Base-by-base conservation (phyloP, 2,329 filamentous ascomycete genomes). In the Fusarium sp. region DNA sequence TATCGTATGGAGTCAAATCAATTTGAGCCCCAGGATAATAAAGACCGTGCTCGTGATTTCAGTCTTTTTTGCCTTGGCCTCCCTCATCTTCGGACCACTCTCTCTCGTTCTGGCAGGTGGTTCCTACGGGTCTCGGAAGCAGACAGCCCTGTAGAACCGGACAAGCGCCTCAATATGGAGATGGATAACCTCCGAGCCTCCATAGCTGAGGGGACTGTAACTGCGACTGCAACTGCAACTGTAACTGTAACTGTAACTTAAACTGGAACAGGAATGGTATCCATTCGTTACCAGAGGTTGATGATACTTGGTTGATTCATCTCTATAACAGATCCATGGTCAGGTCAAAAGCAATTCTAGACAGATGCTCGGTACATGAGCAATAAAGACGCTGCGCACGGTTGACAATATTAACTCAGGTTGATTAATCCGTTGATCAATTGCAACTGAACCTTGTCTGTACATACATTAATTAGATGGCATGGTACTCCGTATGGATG, bases 61-160 rank as follows among this genome's bases (percentile, higher is more conserved):
- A 37, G 34, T 37, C 37, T 30, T 28, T 26, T 39, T 28, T 45
- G 28, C 21, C 52, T 54, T 48, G 25, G 41, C 31, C 28, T 52
- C 41, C 41, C 19, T 65, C 60, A 25, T 48, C 25, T 63, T 56
- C 49, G 43, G 54, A 16, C 28, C 45, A 34, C 28, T 14, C 23
- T 65, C 42, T 65, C 62, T 65, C 49, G n/a, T 65, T 52, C 23
- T 58, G 46, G 56, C 52, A 62, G 66, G 67, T 67, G 67, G 45
- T 31, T 58, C 39, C 48, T 37, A 31, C 30, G 30, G 26, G 45
- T 45, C 61, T 37, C 43, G 50, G 49, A 51, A 42, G 21, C 52
- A 48, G 43, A 39, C 42, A 50, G 39, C 55, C 46, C 45, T 44
- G 51, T 13, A 45, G 21, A n/a, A 21, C 45, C 41, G 52, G 45